Base-by-base conservation (phyloP, 148 eudicot species). In the Limonium bicolor region DNA sequence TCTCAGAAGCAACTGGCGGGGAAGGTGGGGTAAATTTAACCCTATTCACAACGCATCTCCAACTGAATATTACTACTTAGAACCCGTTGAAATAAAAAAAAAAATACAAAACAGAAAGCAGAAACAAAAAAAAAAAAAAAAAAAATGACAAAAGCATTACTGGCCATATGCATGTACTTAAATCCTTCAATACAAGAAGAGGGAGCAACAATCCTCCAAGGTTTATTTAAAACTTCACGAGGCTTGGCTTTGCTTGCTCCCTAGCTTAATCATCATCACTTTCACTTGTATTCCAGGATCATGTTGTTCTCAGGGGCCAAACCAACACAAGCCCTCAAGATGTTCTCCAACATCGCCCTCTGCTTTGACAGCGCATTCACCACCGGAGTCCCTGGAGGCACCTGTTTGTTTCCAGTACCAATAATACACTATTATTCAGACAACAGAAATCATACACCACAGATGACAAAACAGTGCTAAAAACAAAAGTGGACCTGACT, bases 321-420 rank as follows among this genome's bases (percentile, higher is more conserved):
- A 20, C 97, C 95, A 25, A 90, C 93, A 45, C 97, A 90, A 27
- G 95, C 97, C 77, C 97, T 80, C 63, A 90, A 31, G 31, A 90
- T 84, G 79, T 90, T 90, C 81, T 90, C 97, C 17, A 90, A 76
- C 97, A 90, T 90, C 26, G 97, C 87, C 71, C 97, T 60, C 68
- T 90, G 97, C 65, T 90, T 90, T 1, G 97, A 68, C 10, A 90
- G 74, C 0, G 97, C 97, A 27, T 90, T 90, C 70, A 90, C 97
- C 62, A 90, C 97, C 12, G 97, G 97, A 14, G 97, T 90, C 20
- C 97, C 95, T 14, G 95, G 97, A 37, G 97, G 97, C 24, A 87
- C 96, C 96, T 86, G 64, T 60, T 63, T 53, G 11, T 36, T 30
- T 20, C 54, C 22, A 38, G 1, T 17, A 17, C 20, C 22, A 38